phyloP scores from a whole-genome alignment of 2,329 filamentous ascomycete species.

The Cytospora chrysosperma region DNA sequence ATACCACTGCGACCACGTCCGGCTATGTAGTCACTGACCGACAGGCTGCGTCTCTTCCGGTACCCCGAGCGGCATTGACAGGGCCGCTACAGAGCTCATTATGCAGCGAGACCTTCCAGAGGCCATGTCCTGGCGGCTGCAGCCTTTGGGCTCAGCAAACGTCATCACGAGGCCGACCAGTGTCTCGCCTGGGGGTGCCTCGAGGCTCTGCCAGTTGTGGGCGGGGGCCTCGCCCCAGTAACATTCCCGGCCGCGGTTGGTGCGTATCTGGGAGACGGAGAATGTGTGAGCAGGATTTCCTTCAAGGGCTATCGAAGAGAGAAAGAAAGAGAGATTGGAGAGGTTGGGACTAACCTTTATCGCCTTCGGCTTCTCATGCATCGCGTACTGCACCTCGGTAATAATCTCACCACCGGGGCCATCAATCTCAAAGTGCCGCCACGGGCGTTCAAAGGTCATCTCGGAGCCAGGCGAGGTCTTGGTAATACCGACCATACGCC shows the following conservation, averaged over 20 bases:
- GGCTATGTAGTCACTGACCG: neutral
- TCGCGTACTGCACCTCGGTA: neutral
- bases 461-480: neutral
- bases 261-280: neutral
- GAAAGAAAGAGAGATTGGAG: too few relatives aligned
- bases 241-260: neutral
- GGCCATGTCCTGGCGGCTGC: neutral
- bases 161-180: neutral
- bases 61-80: neutral
- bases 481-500: neutral
- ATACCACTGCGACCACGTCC: neutral
- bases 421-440: neutral
- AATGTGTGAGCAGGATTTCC: neutral
- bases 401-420: neutral
- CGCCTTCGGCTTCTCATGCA: neutral
- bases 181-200: neutral
- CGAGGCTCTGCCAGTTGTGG: neutral
- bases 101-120: neutral
- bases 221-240: neutral
- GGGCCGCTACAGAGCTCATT: neutral
- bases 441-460: neutral
- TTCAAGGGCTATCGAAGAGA: neutral
- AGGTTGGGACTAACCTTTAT: neutral
- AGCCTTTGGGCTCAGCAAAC: neutral
- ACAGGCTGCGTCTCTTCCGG: neutral